Conservation (phyloP, 2,329 filamentous ascomycete species). For the Coniochaeta ligniaria region DNA sequence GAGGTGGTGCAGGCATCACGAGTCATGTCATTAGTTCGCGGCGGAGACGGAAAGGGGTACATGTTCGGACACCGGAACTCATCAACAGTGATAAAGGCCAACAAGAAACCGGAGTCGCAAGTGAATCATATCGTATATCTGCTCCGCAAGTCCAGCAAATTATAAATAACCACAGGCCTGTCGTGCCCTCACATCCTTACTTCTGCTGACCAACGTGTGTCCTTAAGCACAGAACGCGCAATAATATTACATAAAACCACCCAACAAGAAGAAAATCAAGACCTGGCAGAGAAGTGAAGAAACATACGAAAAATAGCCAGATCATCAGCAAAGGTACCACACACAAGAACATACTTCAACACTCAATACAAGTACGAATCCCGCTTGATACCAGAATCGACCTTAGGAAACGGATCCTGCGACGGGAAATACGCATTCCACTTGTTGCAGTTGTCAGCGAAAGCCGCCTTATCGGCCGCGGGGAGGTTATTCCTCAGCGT, state of each 20-base stretch:
- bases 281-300: not conserved
- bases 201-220: not conserved
- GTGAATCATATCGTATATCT: not conserved
- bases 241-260: not conserved
- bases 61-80: no score
- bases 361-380: not conserved
- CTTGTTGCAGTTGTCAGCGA: constrained; percentile 16
- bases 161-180: no score
- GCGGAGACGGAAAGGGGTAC: no score
- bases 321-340: not conserved
- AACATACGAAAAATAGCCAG: not conserved
- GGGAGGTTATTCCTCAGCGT: constrained; percentile 10
- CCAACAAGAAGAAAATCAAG: not conserved
- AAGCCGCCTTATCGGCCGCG: constrained; percentile 9
- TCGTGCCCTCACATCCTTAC: no score
- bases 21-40: no score
- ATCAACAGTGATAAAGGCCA: no score
- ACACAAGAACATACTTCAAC: not conserved
- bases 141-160: not conserved
- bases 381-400: constrained; percentile 10
- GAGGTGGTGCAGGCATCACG: not conserved
- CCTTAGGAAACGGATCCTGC: constrained; percentile 12
- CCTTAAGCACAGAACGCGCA: not conserved
- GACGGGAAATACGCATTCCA: constrained; percentile 14
- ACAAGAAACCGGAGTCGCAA: no score